Evolutionary conservation across 2,329 filamentous ascomycete species (phyloP).

Genomic region (Coniochaeta sp.): DNA sequence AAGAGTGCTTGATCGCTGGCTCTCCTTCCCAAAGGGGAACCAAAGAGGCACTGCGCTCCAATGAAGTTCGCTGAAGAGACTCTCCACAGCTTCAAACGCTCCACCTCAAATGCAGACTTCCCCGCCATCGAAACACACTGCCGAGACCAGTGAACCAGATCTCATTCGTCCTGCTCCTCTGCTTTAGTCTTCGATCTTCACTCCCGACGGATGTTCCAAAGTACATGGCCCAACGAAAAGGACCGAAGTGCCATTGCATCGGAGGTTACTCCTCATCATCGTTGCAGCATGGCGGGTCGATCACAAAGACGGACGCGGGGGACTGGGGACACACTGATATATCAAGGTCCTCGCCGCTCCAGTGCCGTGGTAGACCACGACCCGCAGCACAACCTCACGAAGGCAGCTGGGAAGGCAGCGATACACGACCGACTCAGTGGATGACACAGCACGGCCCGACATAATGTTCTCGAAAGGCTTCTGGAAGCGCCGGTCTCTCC

Average conservation of each 20-base stretch:
- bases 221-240: neutral
- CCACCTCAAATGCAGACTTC: neutral
- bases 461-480: slow-evolving; percentile 38
- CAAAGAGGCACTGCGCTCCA: neutral
- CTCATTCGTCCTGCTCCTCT: neutral
- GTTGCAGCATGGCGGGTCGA: neutral
- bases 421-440: no score
- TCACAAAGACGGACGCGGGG: neutral
- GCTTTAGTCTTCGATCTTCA: neutral
- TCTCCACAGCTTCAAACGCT: neutral
- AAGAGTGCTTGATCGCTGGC: neutral
- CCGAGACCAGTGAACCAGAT: neutral
- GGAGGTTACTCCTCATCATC: neutral
- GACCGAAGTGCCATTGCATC: neutral
- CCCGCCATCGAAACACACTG: neutral
- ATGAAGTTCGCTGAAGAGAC: neutral
- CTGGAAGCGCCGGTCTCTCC: slow-evolving; percentile 35
- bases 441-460: neutral
- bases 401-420: no score
- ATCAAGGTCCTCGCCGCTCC: neutral
- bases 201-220: neutral
- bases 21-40: neutral
- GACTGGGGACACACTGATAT: neutral
- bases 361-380: no score
- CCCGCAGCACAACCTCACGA: no score